Base-by-base conservation (phyloP, 148 eudicot genomes). In the Camellia sinensis region DNA sequence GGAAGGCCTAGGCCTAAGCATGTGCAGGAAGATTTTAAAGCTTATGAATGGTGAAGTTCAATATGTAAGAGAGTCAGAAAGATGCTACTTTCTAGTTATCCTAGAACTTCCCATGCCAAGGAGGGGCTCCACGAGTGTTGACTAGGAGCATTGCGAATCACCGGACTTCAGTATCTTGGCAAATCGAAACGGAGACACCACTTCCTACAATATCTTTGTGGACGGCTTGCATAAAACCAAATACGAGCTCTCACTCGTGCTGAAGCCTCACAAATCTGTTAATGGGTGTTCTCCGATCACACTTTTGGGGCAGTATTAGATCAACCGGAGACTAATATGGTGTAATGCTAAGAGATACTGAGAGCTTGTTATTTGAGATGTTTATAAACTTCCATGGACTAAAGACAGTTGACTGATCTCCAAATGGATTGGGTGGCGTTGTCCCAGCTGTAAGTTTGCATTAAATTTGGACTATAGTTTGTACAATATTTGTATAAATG, bases 1-100 rank as follows among this genome's bases (percentile, higher is more conserved):
- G 66, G 99, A 93, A 92, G 99, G 99, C 46, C 84, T 96, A 3
- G 94, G 97, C 4, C 90, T 96, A 7, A 89, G 97, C 89, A 93
- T 92, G 93, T 92, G 92, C 80, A 82, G 97, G 65, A 96, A 89
- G 73, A 89, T 96, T 43, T 57, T 96, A 66, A 93, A 87, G 93
- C 91, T 84, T 46, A 93, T 96, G 97, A 88, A 86, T 15, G 98
- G 99, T 8, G 97, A 91, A 68, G 97, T 96, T 74, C 98, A 96
- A 62, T 96, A 96, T 81, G 92, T 92, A 18, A 83, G 97, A 86
- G 99, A 96, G 78, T 96, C 98, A 0, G 98, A 96, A 79, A 88
- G 91, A 79, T 90, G 98, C 78, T 93, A 87, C 87, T 96, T 96
- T 81, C 86, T 89, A 13, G 74, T 96, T 71, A 83, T 70, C 79